phyloP scores from a whole-genome alignment of 176 grass and related monocot genomes.

The Canna indica region DNA sequence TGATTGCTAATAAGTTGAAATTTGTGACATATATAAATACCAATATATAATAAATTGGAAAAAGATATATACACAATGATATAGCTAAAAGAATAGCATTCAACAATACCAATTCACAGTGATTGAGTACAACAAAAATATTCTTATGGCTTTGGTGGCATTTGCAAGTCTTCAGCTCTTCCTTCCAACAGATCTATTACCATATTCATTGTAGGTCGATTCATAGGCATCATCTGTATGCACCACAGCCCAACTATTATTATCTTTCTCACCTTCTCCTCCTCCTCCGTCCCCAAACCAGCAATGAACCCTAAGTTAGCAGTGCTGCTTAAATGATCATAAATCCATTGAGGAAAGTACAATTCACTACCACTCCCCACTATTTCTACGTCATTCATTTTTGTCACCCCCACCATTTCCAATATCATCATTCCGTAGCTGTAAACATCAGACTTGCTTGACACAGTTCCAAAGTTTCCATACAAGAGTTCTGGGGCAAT shows the following conservation, averaged over 20 bases:
- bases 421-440: conserved; percentile 45
- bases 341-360: no score
- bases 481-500: conserved; percentile 43
- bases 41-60: no score
- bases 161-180: conserved; percentile 3
- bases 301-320: no score
- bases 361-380: no score
- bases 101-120: no score
- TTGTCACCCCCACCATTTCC: conserved; percentile 30
- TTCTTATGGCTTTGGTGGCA: conserved; percentile 5
- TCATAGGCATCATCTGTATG: conserved; percentile 9
- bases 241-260: conserved; percentile 19
- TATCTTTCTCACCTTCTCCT: conserved; percentile 30
- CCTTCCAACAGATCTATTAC: conserved; percentile 42
- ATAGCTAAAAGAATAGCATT: no score
- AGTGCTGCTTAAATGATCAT: no score
- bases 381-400: conserved; percentile 2
- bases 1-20: no score
- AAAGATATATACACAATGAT: no score
- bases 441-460: background rate
- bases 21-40: no score
- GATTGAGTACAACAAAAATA: no score
- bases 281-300: background rate
- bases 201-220: conserved; percentile 35
- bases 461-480: conserved; percentile 34